These are phyloP conservation scores for Asterella californica DNA, from an alignment of 225 moss, liverwort and hornwort genomes.

Conservation along the genomic window DNA sequence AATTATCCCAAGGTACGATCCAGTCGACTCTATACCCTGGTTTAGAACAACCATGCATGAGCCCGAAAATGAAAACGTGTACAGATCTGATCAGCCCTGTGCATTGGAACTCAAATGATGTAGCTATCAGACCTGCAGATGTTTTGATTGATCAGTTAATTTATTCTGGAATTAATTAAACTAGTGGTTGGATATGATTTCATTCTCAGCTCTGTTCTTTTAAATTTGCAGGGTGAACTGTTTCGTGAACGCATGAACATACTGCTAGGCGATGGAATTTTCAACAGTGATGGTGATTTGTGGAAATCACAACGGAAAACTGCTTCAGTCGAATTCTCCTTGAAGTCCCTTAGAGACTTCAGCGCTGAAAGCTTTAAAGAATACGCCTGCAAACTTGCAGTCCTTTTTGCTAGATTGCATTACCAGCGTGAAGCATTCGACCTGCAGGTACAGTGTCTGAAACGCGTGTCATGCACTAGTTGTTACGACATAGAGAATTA, in stretches of 20 bases:
- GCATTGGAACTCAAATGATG: no score
- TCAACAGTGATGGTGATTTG: conserved; percentile 66
- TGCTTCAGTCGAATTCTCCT: conserved; percentile 64
- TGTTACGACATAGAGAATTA: no score
- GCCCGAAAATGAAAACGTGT: neutral
- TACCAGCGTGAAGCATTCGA: conserved; percentile 31
- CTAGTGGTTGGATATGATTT: no score
- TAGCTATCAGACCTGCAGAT: no score
- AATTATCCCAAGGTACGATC: conserved; percentile 73
- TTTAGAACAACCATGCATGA: neutral
- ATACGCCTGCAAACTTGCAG: conserved; percentile 48
- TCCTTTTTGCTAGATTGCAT: conserved; percentile 32
- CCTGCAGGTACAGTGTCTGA: conserved; percentile 50
- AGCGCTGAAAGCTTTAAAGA: conserved; percentile 50
- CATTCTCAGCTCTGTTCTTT: neutral
- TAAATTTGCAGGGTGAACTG: conserved; percentile 37
- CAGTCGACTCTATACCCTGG: neutral
- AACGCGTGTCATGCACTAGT: neutral
- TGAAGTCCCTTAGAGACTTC: conserved; percentile 56
- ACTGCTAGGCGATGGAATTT: conserved; percentile 73
- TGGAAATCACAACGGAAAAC: conserved; percentile 78
- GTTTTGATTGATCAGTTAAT: no score
- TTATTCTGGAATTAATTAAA: no score
- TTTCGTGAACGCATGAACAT: conserved; percentile 53
- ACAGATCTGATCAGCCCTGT: no score